Base-by-base conservation (phyloP, 192 early-diverging fungal genomes). In the Coemansia sp. region DNA sequence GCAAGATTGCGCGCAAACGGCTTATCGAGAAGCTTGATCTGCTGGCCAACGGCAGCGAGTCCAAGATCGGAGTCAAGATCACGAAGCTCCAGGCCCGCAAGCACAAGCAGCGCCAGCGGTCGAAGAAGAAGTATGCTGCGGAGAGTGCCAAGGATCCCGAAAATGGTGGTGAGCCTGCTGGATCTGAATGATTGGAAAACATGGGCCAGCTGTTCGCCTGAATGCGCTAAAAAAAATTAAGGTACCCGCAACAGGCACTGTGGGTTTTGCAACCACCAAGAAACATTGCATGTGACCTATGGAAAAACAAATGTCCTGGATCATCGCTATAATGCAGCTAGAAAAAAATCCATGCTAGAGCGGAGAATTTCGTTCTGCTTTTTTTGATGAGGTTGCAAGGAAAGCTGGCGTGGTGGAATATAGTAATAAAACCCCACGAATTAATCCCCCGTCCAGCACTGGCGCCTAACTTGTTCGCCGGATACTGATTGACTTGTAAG, bases 11-110 rank as follows among this genome's bases (percentile, higher is more conserved):
- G 1, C 64, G 85, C 48, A 88, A 89, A 56, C 72, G 91, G 32
- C 67, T 93, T 1, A 61, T 72, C 15, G 85, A 78, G 15, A 89
- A 90, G 70, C 73, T 93, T n/a, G 92, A 93, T 69, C 84, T 91
- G 18, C 71, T 85, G 37, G 64, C 77, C 58, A 93, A 93, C 60
- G 90, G 90, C 8, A 66, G 75, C 1, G 54, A 72, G 37, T 90
- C 88, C 10, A 92, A 92, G 56, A 84, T 68, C 18, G 85, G 82
- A 8, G 75, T 86, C 53, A 88, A 89, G 64, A 85, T 85, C 23
- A 81, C 79, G 5, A 92, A 90, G 63, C 77, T 90, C 43, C 81
- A 85, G 21, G 85, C 86, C 37, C 72, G 74, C 56, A 87, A 90
- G 63, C 83, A 86, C 12, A 83, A 85, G 56, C 76, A 80, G 50